These are phyloP conservation scores for Trichoderma brevicompactum DNA, from an alignment of 2,329 filamentous ascomycete species.

Conservation along the genomic window DNA sequence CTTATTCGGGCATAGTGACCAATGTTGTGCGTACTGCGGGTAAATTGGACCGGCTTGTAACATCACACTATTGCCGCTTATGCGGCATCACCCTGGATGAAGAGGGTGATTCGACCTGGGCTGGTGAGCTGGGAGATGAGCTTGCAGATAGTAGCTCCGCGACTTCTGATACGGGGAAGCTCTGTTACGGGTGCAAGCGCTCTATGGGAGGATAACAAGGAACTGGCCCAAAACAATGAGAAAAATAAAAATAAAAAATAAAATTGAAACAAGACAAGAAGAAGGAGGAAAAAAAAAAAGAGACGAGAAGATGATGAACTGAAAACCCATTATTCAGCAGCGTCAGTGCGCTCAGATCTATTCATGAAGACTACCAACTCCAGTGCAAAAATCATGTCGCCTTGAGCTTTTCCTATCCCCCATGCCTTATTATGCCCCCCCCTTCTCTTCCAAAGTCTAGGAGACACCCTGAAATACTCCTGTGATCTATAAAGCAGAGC, in stretches of 20 bases:
- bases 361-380: conserved; percentile 29
- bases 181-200: conserved; percentile 78
- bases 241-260: not conserved
- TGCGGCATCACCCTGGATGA: conserved; percentile 71
- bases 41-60: conserved; percentile 66
- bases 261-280: conserved; percentile 22
- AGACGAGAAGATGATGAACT: not conserved
- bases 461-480: conserved; percentile 22
- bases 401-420: conserved; percentile 24
- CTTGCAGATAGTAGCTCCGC: conserved; percentile 34
- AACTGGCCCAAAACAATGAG: conserved; percentile 5
- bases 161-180: conserved; percentile 39
- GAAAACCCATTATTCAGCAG: conserved; percentile 14
- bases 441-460: conserved; percentile 20
- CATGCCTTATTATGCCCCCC: not conserved
- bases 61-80: conserved; percentile 60
- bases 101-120: conserved; percentile 65
- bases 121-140: conserved; percentile 61
- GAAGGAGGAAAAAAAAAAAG: not conserved
- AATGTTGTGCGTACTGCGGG: conserved; percentile 94
- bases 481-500: conserved; percentile 29
- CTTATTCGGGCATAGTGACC: conserved; percentile 88
- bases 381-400: conserved; percentile 30
- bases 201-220: conserved; percentile 57
- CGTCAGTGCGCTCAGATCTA: conserved; percentile 26